Base-by-base conservation (phyloP, 805 yeast species). In the Metschnikowia amazonensis region DNA sequence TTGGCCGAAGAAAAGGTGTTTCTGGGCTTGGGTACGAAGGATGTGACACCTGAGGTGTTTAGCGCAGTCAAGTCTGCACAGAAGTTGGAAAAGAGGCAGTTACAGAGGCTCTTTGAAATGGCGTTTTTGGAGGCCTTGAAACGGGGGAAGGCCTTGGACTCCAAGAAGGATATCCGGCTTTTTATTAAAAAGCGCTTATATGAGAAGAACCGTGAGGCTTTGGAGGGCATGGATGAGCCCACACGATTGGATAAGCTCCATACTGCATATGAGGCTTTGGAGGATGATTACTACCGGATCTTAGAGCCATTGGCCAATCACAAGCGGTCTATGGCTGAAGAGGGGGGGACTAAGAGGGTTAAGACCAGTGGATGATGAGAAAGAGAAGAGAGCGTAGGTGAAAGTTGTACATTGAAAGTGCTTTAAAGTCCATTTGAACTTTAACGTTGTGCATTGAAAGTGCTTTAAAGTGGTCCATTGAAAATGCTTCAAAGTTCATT, bases 21-120 rank as follows among this genome's bases (percentile, higher is more conserved):
- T 18, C 28, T 45, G 45, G 42, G 32, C 40, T 29, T 44, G 10
- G 32, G 48, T 29, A 43, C 48, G 11, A 31, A 48, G 4, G 46
- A 36, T 8, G 20, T 25, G 4, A 50, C 47, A 9, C 28, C 43
- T 11, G 38, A 38, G 42, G 38, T 81, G 84, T 78, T 62, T 69
- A 43, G 58, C 50, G 7, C 50, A 10, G 63, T 73, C 20, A 72
- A 78, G 20, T 39, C 47, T 0, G 47, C 56, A 39, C 69, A 71
- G 46, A 87, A 90, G 59, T 64, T 90, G 56, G 95, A 86, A 49
- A 73, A 76, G 46, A 75, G 96, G 47, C 98, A 92, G 63, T 81
- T 89, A 55, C 76, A 77, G 44, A 72, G 97, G 50, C 70, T 87
- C 28, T 55, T 84, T 4, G 99, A 94, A 60, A 83, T 94, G 88